Base-by-base conservation (phyloP, 2,329 filamentous ascomycete genomes). In the Calonectria ilicicola region DNA sequence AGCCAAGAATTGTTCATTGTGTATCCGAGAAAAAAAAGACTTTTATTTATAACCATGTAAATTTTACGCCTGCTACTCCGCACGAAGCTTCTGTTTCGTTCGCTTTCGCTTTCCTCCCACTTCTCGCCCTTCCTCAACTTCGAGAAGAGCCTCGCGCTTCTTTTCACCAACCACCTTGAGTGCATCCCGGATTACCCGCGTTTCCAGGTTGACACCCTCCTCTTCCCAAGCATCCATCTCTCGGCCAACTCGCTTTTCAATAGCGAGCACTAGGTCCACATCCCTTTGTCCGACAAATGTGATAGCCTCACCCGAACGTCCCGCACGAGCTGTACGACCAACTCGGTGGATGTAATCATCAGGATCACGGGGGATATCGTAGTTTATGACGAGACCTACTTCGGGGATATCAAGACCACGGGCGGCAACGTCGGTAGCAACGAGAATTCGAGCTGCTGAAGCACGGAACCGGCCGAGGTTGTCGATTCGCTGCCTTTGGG, bases 271-370 rank as follows among this genome's bases (percentile, higher is more conserved):
- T 9, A 98, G 89, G 79, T 96, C 92, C 1, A 98, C 95, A 83
- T 99, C 97, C 70, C 96, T 89, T 87, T 98, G 96, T 2, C 97
- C 96, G 2, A 99, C 93, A 78, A 99, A 91, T 2, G 95, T 98
- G 19, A 98, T 91, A 6, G 94, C 92, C 76, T 95, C 93, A 79
- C 97, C 97, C 66, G 88, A 89, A 53, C 95, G 91, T 0, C 97
- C 97, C 0, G 97, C 97, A 90, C 97, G 93, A 4, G 97, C 97
- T 15, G 97, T 99, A 85, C 97, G 93, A 83, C 97, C 97, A 64
- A 98, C 96, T 15, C 97, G 92, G 86, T 99, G 97, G 76, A 99
- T 97, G 83, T 99, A 99, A 84, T 98, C 96, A 82, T 98, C 96
- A 3, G 96, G 95, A 81, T 98, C 95, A n/a, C 96, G 92, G 0